Percentiles rank a stretch among this genome's conserved stretches.
phyloP scores from a whole-genome alignment of 2,329 filamentous ascomycete genomes.

The Pestalotiopsis sp. region DNA sequence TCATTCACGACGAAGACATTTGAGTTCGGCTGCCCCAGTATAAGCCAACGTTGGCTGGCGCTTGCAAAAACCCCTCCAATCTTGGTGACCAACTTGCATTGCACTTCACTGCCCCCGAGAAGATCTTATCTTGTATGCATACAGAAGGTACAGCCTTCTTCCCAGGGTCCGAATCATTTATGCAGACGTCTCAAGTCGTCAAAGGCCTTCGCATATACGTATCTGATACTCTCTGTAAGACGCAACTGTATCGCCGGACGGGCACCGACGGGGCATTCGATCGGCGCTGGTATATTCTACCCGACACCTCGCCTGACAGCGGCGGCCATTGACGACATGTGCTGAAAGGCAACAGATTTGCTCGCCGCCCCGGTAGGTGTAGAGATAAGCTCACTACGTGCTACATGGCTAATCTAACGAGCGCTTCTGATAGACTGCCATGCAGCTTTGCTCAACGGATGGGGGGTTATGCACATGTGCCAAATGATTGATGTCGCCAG shows the following conservation, averaged over 20 bases:
- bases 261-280: neutral
- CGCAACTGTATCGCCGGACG: neutral
- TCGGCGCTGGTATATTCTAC: neutral
- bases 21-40: too few species aligned
- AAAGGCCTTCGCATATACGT: neutral
- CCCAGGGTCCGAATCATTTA: neutral
- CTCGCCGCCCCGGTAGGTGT: neutral
- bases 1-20: too few species aligned
- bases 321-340: neutral
- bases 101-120: neutral
- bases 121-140: neutral
- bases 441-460: neutral
- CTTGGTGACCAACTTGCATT: neutral
- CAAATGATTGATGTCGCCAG: neutral
- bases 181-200: neutral
- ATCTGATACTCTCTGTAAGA: neutral
- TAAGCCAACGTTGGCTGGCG: neutral
- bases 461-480: neutral
- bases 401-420: neutral
- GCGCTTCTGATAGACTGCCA: neutral
- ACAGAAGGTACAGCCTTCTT: neutral
- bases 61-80: neutral
- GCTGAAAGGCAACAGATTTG: neutral
- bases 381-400: neutral
- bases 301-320: neutral